phyloP scores from a whole-genome alignment of 306 rosid species.

The Sechiopsis laciniata region DNA sequence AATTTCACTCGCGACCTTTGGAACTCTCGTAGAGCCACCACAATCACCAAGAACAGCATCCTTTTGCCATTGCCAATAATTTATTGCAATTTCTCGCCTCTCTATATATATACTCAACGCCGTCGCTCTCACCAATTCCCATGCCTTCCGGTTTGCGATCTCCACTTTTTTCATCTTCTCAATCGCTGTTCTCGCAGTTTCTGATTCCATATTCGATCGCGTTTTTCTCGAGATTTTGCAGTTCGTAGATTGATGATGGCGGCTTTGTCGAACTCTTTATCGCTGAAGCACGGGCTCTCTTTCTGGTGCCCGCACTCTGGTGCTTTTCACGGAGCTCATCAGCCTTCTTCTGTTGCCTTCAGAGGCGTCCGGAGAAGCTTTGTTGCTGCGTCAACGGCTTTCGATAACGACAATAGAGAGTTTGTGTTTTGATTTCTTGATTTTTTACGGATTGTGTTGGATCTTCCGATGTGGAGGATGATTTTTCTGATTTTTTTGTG shows the following conservation, averaged over 20 bases:
- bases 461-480: not conserved
- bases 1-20: not conserved
- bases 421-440: conserved; percentile 21
- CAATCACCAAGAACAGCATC: not conserved
- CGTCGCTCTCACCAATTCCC: conserved; percentile 9
- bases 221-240: conserved; percentile 26
- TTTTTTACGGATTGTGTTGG: not conserved
- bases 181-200: not conserved
- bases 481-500: not conserved
- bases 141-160: conserved; percentile 41
- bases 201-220: not conserved
- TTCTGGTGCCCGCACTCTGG: conserved; percentile 36
- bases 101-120: conserved; percentile 17
- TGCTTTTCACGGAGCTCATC: conserved; percentile 18
- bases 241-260: conserved; percentile 62
- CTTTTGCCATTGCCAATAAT: conserved; percentile 2
- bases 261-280: conserved; percentile 37
- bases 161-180: not conserved
- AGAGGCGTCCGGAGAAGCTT: conserved; percentile 50
- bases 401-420: conserved; percentile 79
- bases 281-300: conserved; percentile 47
- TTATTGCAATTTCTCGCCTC: not conserved
- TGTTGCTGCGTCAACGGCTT: conserved; percentile 44
- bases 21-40: conserved; percentile 11
- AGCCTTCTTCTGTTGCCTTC: conserved; percentile 35